Evolutionary conservation across 352 stramenopile species (phyloP).

Genomic region (Pythium phragmiticola): DNA sequence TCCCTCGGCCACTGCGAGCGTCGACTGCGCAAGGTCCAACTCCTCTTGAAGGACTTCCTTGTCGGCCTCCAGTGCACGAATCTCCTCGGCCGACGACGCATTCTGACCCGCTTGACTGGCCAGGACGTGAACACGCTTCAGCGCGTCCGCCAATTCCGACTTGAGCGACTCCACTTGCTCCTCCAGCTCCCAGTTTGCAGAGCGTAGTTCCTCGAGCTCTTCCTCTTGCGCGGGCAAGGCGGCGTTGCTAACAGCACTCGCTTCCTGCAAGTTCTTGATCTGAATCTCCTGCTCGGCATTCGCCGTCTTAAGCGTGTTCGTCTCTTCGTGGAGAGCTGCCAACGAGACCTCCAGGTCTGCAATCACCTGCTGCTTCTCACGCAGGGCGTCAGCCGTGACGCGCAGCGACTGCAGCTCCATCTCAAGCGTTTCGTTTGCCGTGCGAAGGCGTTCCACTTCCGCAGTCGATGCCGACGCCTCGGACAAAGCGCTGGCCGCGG

Average conservation of each 20-base stretch:
- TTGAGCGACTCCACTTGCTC: slow-evolving; percentile 24
- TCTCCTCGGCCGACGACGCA: slow-evolving; percentile 9
- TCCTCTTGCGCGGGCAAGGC: slow-evolving; percentile 30
- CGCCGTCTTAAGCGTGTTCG: slow-evolving; percentile 12
- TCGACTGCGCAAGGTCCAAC: slow-evolving; percentile 23
- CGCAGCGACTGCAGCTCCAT: slow-evolving; percentile 17
- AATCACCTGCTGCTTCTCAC: slow-evolving; percentile 23
- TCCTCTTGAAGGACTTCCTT: slow-evolving; percentile 29
- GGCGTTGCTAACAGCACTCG: neutral
- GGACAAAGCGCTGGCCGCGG: slow-evolving; percentile 1
- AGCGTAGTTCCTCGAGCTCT: slow-evolving; percentile 41
- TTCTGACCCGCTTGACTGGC: slow-evolving; percentile 8
- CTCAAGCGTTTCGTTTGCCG: slow-evolving; percentile 10
- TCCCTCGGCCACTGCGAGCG: slow-evolving; percentile 18
- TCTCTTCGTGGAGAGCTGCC: slow-evolving; percentile 21
- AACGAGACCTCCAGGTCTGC: slow-evolving; percentile 13
- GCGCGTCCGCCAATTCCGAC: slow-evolving; percentile 16
- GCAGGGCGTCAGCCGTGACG: slow-evolving; percentile 2
- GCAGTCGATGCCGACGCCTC: slow-evolving; percentile 2
- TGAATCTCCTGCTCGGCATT: slow-evolving; percentile 18
- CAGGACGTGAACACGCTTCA: slow-evolving; percentile 12
- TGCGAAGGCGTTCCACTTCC: slow-evolving; percentile 10
- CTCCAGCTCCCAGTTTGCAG: slow-evolving; percentile 22
- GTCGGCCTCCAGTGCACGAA: slow-evolving; percentile 22
- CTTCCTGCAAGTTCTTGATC: slow-evolving; percentile 18